Evolutionary conservation across 2,329 filamentous ascomycete genomes (phyloP).

Genomic region (Xylariales sp.): DNA sequence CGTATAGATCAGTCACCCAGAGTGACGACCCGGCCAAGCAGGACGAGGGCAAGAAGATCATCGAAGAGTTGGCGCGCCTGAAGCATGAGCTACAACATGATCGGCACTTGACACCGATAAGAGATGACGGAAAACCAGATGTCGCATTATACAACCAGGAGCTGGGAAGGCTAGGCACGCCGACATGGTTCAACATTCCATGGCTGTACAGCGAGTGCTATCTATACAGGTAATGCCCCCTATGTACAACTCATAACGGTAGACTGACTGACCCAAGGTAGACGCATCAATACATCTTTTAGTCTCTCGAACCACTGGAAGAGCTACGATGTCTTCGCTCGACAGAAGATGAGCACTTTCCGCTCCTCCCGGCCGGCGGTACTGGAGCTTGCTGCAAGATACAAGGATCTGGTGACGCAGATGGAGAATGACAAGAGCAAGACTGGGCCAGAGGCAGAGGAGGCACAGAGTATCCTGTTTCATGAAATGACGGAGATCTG

Average conservation of each 20-base stretch:
- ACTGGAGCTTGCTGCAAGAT: conserved; percentile 73
- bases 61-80: conserved; percentile 71
- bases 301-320: conserved; percentile 77
- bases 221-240: conserved; percentile 62
- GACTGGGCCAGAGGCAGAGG: conserved; percentile 46
- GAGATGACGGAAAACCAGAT: conserved; percentile 72
- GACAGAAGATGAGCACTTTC: conserved; percentile 89
- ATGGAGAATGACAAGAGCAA: conserved; percentile 51
- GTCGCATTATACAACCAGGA: conserved; percentile 82
- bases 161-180: conserved; percentile 65
- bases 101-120: conserved; percentile 66
- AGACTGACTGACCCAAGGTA: conserved; percentile 15
- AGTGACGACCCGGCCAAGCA: conserved; percentile 58
- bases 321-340: conserved; percentile 80
- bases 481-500: conserved; percentile 94
- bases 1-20: conserved; percentile 68
- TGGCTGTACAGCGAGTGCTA: conserved; percentile 97
- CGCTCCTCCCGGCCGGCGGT: conserved; percentile 85
- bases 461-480: conserved; percentile 75
- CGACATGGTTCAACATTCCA: conserved; percentile 76
- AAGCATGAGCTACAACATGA: conserved; percentile 97
- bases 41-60: conserved; percentile 80
- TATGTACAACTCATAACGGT: not conserved
- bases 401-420: conserved; percentile 67
- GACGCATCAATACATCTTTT: conserved; percentile 79